A percentile compares a stretch with the other conserved stretches of the same genome.
Evolutionary conservation across 495 filamentous ascomycete genomes (phyloP).

Genomic region (Xylaria intraflava): DNA sequence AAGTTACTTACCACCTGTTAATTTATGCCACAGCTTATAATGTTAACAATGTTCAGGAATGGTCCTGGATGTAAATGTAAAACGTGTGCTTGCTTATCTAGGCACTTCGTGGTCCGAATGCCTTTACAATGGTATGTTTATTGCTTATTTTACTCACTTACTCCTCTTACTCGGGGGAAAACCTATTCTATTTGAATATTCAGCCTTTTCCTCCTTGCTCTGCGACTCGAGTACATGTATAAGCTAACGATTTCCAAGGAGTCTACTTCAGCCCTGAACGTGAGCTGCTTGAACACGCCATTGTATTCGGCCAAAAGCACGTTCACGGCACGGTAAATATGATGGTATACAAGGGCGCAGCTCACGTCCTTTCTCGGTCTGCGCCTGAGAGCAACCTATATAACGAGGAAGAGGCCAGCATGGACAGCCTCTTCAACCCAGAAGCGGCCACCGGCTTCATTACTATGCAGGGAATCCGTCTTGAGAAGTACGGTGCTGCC

Average conservation of each 20-base stretch:
- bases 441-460: conserved; percentile 59
- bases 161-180: too few species aligned
- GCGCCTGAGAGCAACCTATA: conserved; percentile 5
- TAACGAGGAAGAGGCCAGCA: conserved; percentile 34
- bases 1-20: too few species aligned
- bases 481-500: conserved; percentile 69
- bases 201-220: too few species aligned
- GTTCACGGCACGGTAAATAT: conserved; percentile 3
- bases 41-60: too few species aligned
- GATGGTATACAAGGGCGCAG: conserved; percentile 5
- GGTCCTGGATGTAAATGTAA: conserved; percentile 72
- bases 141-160: not conserved
- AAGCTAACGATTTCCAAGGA: not conserved
- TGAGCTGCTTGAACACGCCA: conserved; percentile 32
- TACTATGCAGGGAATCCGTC: conserved; percentile 59
- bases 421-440: conserved; percentile 64
- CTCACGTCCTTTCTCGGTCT: conserved; percentile 2
- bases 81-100: conserved; percentile 56
- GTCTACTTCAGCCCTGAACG: conserved; percentile 68
- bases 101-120: conserved; percentile 55
- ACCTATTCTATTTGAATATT: too few species aligned
- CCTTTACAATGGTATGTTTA: conserved; percentile 62
- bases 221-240: too few species aligned
- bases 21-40: too few species aligned
- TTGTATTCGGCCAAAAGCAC: conserved; percentile 37